Conservation (phyloP, 2,329 filamentous ascomycete genomes). For the Leptoxyphium fumago region DNA sequence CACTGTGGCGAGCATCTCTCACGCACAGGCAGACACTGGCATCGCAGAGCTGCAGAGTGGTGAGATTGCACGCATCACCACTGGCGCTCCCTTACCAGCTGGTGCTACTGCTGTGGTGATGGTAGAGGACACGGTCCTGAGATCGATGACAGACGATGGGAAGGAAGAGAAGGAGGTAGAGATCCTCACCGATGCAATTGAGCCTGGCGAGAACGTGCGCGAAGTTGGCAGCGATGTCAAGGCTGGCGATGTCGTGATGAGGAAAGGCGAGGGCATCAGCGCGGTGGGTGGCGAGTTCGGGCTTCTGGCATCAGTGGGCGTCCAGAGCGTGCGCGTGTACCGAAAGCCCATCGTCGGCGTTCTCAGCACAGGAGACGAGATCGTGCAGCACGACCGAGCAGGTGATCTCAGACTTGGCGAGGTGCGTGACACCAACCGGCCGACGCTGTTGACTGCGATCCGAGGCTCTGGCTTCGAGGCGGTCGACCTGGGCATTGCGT, state of each 20-base stretch:
- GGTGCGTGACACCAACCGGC: conserved; percentile 85
- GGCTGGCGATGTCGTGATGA: conserved; percentile 53
- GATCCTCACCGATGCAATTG: conserved; percentile 64
- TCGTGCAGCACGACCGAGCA: conserved; percentile 57
- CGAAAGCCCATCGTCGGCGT: conserved; percentile 68
- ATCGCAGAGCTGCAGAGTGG: conserved; percentile 52
- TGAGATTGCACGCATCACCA: conserved; percentile 80
- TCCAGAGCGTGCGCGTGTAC: conserved; percentile 55
- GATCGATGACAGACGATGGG: conserved; percentile 60
- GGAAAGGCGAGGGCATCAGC: conserved; percentile 68
- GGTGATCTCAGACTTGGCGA: conserved; percentile 58
- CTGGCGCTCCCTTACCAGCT: conserved; percentile 76
- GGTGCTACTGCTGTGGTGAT: conserved; percentile 87
- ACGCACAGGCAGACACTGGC: conserved; percentile 61
- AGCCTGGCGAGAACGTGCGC: conserved; percentile 71
- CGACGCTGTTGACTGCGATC: conserved; percentile 68
- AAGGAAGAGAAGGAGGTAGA: conserved; percentile 78
- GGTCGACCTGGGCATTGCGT: conserved; percentile 74
- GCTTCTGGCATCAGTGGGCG: conserved; percentile 72
- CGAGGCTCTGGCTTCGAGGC: conserved; percentile 60
- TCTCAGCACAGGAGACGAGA: conserved; percentile 87
- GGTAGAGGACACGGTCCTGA: conserved; percentile 84
- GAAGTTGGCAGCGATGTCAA: conserved; percentile 81
- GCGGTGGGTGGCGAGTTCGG: conserved; percentile 83
- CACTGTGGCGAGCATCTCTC: conserved; percentile 73